Evolutionary conservation across 805 yeast species (phyloP), one percentile per base, ranked within the genome.

Genomic region (Ogataea dorogensis): DNA sequence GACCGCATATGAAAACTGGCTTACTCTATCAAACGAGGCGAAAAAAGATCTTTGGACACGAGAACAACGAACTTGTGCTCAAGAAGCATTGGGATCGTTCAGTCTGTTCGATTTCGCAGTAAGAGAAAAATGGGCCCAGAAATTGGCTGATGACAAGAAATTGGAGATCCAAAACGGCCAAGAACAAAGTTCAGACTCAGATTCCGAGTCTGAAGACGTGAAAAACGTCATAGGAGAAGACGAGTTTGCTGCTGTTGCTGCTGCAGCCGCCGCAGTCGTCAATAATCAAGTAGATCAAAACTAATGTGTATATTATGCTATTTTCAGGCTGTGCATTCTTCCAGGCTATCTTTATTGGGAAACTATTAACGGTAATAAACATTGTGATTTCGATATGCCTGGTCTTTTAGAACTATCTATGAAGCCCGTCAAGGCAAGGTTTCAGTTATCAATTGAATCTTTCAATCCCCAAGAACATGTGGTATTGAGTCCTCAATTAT

Each of bases 1-100:
- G n/a, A 62, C 58, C 0, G 74, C 76, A 0, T 70, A 64, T 22
- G 73, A 69, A 15, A 63, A 64, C 19, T 72, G 78, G 78, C 42
- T 54, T 5, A 53, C 63, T 1, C 35, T 69, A 25, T 40, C 64
- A 7, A 63, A 60, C 14, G 52, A 50, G 3, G 53, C 55, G 1
- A 67, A 61, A 28, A 54, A 51, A 27, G 69, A 64, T n/a, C 56
- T 69, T 24, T 73, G 77, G 77, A 45, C 43, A 2, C 47, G 68
- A 7, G 77, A 71, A 40, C 62, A 67, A 43, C 50, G 74, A 23
- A 44, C 53, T 8, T 67, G 72, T 7, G 72, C 75, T 1, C 67
- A 66, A 26, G 71, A 70, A 9, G 64, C 73, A 0, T 44, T 73
- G 8, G 67, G 67, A 2, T 43, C 51, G 3, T 49, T 65, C 10